phyloP scores from a whole-genome alignment of 495 filamentous ascomycete species.

The Annulohypoxylon nitens region DNA sequence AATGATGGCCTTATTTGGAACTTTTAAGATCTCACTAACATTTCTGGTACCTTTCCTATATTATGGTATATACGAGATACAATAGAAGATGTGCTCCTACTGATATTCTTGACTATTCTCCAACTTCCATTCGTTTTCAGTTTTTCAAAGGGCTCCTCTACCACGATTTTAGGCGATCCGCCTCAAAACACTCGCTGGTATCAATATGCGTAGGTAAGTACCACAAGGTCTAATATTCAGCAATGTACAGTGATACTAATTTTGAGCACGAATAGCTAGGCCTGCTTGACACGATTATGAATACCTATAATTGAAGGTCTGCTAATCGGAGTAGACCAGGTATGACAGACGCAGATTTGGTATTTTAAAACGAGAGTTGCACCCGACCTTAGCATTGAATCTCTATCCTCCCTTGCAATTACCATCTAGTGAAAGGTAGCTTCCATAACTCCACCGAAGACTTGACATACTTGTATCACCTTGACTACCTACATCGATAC shows the following conservation, averaged over 20 bases:
- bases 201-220: not conserved
- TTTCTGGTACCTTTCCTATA: not conserved
- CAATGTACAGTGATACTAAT: not conserved
- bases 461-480: not conserved
- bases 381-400: not conserved
- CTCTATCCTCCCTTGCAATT: not conserved
- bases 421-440: not conserved
- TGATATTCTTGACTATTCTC: not conserved
- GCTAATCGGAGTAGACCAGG: not conserved
- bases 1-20: constrained; percentile 5
- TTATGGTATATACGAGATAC: not conserved
- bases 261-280: too few relatives aligned
- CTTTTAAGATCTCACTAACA: not conserved
- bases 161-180: not conserved
- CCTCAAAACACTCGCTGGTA: not conserved
- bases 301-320: too few relatives aligned
- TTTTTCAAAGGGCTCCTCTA: not conserved
- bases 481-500: not conserved
- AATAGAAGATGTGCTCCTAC: constrained; percentile 2
- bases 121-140: not conserved
- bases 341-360: not conserved
- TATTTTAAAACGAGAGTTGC: not conserved
- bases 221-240: not conserved
- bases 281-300: too few relatives aligned
- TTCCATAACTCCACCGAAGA: not conserved